Evolutionary conservation across 305 asterid genomes (phyloP).

Genomic region (Nicotiana rustica): DNA sequence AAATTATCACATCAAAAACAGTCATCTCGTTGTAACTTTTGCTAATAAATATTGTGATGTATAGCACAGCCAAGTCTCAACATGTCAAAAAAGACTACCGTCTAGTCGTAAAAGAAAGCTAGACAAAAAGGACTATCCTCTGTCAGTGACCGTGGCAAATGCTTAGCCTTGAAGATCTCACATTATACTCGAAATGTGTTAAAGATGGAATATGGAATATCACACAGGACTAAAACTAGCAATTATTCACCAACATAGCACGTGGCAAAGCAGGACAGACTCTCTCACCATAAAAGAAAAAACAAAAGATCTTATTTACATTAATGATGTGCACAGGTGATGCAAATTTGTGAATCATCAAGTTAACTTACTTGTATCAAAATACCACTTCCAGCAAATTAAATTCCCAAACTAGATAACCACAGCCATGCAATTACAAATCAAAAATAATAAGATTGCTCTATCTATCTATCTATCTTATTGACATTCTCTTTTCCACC

Average conservation of each 20-base stretch:
- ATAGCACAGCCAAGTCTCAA: not conserved
- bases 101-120: not conserved
- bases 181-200: not conserved
- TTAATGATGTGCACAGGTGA: not conserved
- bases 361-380: not conserved
- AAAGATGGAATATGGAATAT: not conserved
- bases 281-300: not conserved
- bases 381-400: conserved; percentile 2
- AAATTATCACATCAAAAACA: not conserved
- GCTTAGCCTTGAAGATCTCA: not conserved
- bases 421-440: not conserved
- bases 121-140: not conserved
- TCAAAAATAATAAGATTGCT: conserved; percentile 1
- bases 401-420: not conserved
- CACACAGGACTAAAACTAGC: not conserved
- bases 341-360: conserved; percentile 1
- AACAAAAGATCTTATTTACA: not conserved
- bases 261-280: not conserved
- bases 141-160: not conserved
- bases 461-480: not conserved
- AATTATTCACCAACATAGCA: not conserved
- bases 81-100: not conserved
- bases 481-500: not conserved
- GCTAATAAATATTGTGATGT: not conserved
- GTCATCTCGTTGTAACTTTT: not conserved